Base-by-base conservation (phyloP, 2,329 filamentous ascomycete species). In the Exserohilum rostratum region DNA sequence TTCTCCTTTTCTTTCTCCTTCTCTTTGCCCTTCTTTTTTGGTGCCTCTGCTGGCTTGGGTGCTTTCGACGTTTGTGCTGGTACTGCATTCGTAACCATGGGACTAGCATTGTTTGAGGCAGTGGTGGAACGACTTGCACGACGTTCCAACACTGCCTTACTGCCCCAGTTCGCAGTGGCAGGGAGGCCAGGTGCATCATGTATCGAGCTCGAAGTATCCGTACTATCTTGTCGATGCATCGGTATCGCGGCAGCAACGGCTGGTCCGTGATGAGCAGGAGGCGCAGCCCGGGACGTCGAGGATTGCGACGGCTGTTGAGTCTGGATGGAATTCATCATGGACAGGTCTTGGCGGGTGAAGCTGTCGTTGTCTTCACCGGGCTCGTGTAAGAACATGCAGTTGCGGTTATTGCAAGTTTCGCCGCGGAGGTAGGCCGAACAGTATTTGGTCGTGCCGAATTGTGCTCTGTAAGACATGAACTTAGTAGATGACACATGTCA, bases 311-410 rank as follows among this genome's bases (percentile, higher is more conserved):
- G 85, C 66, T 91, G 80, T 71, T 88, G 91, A 1, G 90, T 92
- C 58, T 89, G 90, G 52, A 92, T 87, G 56, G 90, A 93, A 68
- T 97, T 98, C 82, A 97, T 90, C 15, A 93, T 96, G 1, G 93
- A 98, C 33, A 98, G 78, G 74, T 97, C 93, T 73, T 97, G 92
- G 43, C 95, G 86, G 7, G 91, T 96, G 73, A 96, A 98, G 77
- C 92, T 97, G 70, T 98, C 93, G 64, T 95, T 93, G 66, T 97
- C 95, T 70, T 99, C 95, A n/a, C 95, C 96, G 34, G 95, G 90
- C 76, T 99, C 96, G 71, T 99, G 95, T 46, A 99, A 78, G 75
- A 99, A 99, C 86, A 97, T 99, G 80, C 95, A 99, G 60, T 95
- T 93, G 46, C 93, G 87, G 70, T 99, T 99, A 52, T 90, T 92